Evolutionary conservation across 202 grass and related monocot genomes (phyloP), one percentile per base, ranked within the genome.

Genomic region (Alloteropsis angusta): DNA sequence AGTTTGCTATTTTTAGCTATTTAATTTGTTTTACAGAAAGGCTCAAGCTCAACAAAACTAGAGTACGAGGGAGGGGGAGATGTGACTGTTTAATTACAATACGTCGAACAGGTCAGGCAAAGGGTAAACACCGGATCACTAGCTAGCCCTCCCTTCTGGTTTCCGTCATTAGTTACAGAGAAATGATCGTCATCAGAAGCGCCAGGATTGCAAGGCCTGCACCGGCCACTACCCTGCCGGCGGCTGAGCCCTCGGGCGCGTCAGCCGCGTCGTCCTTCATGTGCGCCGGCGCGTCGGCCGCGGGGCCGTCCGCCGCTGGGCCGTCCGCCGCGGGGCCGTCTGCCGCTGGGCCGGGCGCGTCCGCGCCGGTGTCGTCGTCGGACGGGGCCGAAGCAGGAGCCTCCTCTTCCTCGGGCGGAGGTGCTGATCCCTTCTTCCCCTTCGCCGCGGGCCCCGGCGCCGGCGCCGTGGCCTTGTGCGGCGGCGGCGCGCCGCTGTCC

Each of bases 221-320:
- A 43, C 42, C 9, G 3, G 45, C n/a, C 32, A 55, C 56, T 64
- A 68, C 46, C 5, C 26, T 90, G 45, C 68, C 41, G 15, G 57
- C 64, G 41, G 77, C 66, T 6, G 77, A 89, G 3, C 74, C 73
- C 62, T 83, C 73, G 0, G 74, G 58, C 22, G 69, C 80, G 26
- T 83, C 87, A 30, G 74, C 84, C 57, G 46, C 62, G 16, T 75
- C 52, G 46, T 72, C 66, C 30, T 50, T 44, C 32, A 49, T 74
- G 14, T 64, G 41, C 28, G 34, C 8, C 5, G 87, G 83, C 0
- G 46, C 87, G 37, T 85, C 85, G n/a, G 82, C 85, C 12, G 3
- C 68, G 2, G 68, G 48, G n/a, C 76, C 79, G 50, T 80, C 80
- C 2, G 60, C 82, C 70, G 44, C 8, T 15, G 38, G 69, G 7